Evolutionary conservation across 1,284 basidiomycete species (phyloP).

Genomic region (Sanghuangporus baumii): DNA sequence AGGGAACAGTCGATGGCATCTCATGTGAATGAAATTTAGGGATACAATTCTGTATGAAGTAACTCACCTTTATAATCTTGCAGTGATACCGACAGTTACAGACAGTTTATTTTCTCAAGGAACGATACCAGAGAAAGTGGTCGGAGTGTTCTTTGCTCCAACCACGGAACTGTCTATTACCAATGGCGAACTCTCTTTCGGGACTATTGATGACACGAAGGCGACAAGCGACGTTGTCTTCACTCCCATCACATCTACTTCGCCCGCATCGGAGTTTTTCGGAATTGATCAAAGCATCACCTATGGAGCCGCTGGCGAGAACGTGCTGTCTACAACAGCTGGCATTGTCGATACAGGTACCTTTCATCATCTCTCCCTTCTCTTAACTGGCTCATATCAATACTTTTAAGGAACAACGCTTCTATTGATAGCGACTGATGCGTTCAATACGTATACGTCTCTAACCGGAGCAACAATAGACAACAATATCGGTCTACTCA

Average conservation of each 20-base stretch:
- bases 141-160: constrained; percentile 24
- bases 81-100: constrained; percentile 23
- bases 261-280: constrained; percentile 29
- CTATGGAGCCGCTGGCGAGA: constrained; percentile 21
- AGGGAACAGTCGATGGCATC: constrained; percentile 17
- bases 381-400: not conserved
- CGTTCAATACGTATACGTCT: constrained; percentile 16
- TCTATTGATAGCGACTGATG: constrained; percentile 19
- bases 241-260: constrained; percentile 17
- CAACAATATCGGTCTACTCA: constrained; percentile 18
- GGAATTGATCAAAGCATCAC: constrained; percentile 30
- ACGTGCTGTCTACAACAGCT: constrained; percentile 20
- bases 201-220: constrained; percentile 21
- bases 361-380: not conserved
- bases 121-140: constrained; percentile 18
- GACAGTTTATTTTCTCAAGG: constrained; percentile 22
- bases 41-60: too few relatives aligned
- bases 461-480: constrained; percentile 18
- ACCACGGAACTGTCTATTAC: constrained; percentile 14
- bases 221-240: constrained; percentile 17
- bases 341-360: constrained; percentile 23
- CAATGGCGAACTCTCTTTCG: constrained; percentile 25
- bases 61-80: not conserved
- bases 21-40: not conserved
- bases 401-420: constrained; percentile 18